A percentile compares a stretch with the other conserved stretches of the same genome.
Conservation (phyloP, 1,284 basidiomycete species). For the Microbotryomycetes sp. region DNA sequence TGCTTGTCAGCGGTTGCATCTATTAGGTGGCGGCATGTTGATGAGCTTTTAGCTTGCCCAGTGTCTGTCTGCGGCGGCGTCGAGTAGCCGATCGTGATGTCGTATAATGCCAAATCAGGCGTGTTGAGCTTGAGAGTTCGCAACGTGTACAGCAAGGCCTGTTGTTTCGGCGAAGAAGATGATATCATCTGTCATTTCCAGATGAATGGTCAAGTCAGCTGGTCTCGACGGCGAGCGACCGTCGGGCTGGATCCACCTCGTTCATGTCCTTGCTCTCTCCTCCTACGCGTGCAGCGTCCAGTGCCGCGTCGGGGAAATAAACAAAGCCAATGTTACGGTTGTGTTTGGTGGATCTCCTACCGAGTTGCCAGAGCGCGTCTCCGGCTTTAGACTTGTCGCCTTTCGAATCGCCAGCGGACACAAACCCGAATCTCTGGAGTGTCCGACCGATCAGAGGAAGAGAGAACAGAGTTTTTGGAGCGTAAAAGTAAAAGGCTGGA, state of each 20-base stretch:
- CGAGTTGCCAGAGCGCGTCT: neutral
- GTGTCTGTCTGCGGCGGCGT: slow-evolving; percentile 49
- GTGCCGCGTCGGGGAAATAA: slow-evolving; percentile 49
- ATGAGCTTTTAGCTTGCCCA: slow-evolving; percentile 13
- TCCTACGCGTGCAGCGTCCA: too few relatives aligned
- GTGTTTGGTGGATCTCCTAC: neutral
- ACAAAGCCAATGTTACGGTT: neutral
- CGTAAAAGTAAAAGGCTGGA: neutral
- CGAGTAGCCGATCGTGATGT: slow-evolving; percentile 82
- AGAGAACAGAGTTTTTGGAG: neutral
- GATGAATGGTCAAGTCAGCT: slow-evolving; percentile 22
- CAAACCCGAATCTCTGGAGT: neutral
- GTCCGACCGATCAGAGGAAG: neutral
- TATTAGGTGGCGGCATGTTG: slow-evolving; percentile 55
- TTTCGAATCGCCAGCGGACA: neutral
- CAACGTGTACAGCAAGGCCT: slow-evolving; percentile 77
- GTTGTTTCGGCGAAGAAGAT: slow-evolving; percentile 57
- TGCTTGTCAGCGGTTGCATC: slow-evolving; percentile 90
- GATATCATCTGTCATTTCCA: too few relatives aligned
- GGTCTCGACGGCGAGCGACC: too few relatives aligned
- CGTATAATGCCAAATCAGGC: slow-evolving; percentile 72
- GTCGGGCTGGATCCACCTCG: too few relatives aligned
- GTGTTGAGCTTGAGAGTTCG: slow-evolving; percentile 70
- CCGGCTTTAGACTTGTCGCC: neutral
- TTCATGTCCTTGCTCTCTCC: too few relatives aligned